These are phyloP conservation scores for Apiospora pterosperma DNA, from an alignment of 2,329 filamentous ascomycete genomes.

Conservation along the genomic window DNA sequence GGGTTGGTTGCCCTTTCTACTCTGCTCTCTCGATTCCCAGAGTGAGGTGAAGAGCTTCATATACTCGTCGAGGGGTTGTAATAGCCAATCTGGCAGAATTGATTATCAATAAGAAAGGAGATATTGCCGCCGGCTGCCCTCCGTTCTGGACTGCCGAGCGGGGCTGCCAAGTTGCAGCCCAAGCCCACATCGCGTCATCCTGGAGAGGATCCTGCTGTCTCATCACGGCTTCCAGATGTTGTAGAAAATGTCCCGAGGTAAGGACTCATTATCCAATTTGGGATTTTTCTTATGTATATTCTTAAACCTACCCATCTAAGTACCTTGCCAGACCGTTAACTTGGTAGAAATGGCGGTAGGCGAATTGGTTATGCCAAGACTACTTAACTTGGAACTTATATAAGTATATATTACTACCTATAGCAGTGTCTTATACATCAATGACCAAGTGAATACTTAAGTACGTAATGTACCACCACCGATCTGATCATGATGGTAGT, in stretches of 20 bases:
- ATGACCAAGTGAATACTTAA: neutral
- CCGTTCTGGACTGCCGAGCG: neutral
- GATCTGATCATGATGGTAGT: neutral
- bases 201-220: neutral
- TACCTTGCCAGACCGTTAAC: neutral
- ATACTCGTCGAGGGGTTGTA: neutral
- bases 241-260: neutral
- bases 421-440: neutral
- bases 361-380: neutral
- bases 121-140: neutral
- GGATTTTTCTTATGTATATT: neutral
- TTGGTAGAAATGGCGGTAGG: neutral
- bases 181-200: neutral
- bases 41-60: neutral
- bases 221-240: neutral
- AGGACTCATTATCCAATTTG: neutral
- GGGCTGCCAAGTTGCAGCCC: neutral
- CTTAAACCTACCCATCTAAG: too few relatives aligned
- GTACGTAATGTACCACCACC: neutral
- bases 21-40: neutral
- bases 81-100: neutral
- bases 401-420: neutral
- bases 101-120: neutral
- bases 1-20: neutral
- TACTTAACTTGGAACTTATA: too few relatives aligned